These are phyloP conservation scores for Musa schizocarpa DNA, from an alignment of 176 grass and related monocot genomes.

Conservation along the genomic window DNA sequence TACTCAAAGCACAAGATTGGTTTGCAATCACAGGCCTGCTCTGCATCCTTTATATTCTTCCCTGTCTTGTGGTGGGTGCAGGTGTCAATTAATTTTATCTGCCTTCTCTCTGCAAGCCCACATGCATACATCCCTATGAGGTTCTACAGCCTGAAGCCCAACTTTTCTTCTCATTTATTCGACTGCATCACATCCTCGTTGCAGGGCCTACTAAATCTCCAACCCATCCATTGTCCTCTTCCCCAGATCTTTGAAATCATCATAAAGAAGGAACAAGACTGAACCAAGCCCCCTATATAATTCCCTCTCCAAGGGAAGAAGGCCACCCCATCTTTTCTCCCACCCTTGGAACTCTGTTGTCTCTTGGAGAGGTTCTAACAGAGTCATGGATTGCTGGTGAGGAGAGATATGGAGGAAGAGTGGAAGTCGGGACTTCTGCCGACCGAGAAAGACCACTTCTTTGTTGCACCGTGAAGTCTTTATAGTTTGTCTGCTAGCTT, in stretches of 20 bases:
- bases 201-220: constrained; percentile 22
- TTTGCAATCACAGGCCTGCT: no score
- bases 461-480: no score
- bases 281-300: neutral
- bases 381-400: no score
- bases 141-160: neutral
- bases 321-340: neutral
- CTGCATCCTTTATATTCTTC: neutral
- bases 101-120: constrained; percentile 3
- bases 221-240: constrained; percentile 14
- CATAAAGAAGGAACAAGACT: neutral
- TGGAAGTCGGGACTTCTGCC: no score
- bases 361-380: neutral
- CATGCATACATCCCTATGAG: constrained; percentile 19
- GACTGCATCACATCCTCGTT: neutral
- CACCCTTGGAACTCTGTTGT: neutral
- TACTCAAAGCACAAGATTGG: no score
- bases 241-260: constrained; percentile 6
- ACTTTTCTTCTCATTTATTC: neutral
- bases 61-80: no score
- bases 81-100: neutral
- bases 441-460: no score
- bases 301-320: neutral
- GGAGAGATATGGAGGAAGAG: no score
- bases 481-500: neutral